Conservation (phyloP, 1,284 basidiomycete genomes). For the Cystobasidium sp. region DNA sequence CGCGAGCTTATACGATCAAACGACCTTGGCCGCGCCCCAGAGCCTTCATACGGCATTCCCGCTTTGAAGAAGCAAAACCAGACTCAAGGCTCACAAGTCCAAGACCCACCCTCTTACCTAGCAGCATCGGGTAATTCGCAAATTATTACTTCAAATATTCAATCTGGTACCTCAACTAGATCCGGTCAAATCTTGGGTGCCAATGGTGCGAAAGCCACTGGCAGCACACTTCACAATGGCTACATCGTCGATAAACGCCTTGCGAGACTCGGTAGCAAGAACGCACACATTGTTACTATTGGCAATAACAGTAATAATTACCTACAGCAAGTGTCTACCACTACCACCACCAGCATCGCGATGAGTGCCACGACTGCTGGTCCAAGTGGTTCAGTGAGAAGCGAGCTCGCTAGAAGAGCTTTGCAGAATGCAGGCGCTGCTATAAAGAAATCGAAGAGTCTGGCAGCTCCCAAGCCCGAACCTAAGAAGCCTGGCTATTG, state of each 20-base stretch:
- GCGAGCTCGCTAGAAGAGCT: constrained; percentile 13
- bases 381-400: constrained; percentile 23
- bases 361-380: constrained; percentile 58
- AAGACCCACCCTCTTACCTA: constrained; percentile 46
- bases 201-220: constrained; percentile 22
- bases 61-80: neutral
- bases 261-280: constrained; percentile 48
- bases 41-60: neutral
- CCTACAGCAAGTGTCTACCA: too few relatives aligned
- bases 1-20: constrained; percentile 14
- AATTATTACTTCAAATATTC: constrained; percentile 82
- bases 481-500: constrained; percentile 94
- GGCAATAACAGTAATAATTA: neutral
- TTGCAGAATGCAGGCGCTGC: neutral
- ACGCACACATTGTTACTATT: constrained; percentile 36
- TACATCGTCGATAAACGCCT: constrained; percentile 51
- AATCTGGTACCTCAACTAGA: constrained; percentile 75
- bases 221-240: constrained; percentile 39
- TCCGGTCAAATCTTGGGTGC: constrained; percentile 47
- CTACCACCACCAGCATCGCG: neutral
- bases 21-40: neutral
- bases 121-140: constrained; percentile 96
- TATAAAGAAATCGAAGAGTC: constrained; percentile 44
- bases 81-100: constrained; percentile 16
- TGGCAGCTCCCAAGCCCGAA: constrained; percentile 59